These are phyloP conservation scores for Arthroderma uncinatum DNA, from an alignment of 2,329 filamentous ascomycete genomes.

Conservation along the genomic window DNA sequence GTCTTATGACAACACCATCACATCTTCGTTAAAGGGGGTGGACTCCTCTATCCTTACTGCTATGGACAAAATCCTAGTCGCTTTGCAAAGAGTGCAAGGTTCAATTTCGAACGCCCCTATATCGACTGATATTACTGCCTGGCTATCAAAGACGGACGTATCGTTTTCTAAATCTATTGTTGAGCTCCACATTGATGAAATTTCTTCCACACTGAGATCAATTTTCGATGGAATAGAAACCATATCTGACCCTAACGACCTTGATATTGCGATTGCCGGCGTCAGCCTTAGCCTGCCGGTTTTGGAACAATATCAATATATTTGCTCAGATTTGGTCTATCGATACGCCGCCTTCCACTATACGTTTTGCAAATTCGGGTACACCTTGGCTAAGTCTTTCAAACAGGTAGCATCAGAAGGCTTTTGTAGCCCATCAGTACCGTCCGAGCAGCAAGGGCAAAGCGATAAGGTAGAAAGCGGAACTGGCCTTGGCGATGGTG, in stretches of 20 bases:
- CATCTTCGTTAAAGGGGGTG: conserved; percentile 36
- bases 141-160: conserved; percentile 50
- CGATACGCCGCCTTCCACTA: conserved; percentile 55
- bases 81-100: conserved; percentile 60
- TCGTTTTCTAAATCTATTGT: conserved; percentile 44
- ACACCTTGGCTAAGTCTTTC: conserved; percentile 65
- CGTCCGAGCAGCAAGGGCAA: conserved; percentile 57
- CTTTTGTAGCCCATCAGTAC: conserved; percentile 82
- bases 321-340: conserved; percentile 48
- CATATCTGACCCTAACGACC: conserved; percentile 33
- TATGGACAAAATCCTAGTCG: conserved; percentile 67
- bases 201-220: conserved; percentile 38
- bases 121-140: conserved; percentile 51
- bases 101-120: conserved; percentile 44
- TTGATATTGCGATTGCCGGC: conserved; percentile 44
- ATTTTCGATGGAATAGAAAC: conserved; percentile 38
- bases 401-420: conserved; percentile 69
- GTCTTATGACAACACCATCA: background rate
- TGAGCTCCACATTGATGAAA: conserved; percentile 48
- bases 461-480: conserved; percentile 77
- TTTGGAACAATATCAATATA: conserved; percentile 57
- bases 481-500: conserved; percentile 86
- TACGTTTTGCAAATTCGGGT: conserved; percentile 61
- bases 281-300: conserved; percentile 58
- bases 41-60: conserved; percentile 50